Conservation (phyloP, 495 filamentous ascomycete genomes). For the Neurospora intermedia region DNA sequence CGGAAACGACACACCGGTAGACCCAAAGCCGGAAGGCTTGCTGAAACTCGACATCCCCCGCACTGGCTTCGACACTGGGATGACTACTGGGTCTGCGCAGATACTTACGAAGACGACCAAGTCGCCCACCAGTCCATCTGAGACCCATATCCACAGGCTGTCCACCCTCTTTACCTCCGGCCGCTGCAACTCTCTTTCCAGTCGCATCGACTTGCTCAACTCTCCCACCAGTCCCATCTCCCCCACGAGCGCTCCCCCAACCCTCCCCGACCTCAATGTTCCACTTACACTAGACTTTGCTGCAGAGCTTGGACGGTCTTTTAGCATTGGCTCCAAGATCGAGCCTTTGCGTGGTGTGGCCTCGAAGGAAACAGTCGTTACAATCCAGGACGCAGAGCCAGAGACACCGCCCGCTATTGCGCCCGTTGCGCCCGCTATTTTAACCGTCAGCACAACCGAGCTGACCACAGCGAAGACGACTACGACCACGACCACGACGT, state of each 20-base stretch:
- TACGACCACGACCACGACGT: constrained; percentile 19
- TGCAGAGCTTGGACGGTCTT: not conserved
- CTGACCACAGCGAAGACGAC: not conserved
- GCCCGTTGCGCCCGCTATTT: not conserved
- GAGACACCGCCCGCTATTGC: constrained; percentile 4
- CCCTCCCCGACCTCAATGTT: constrained; percentile 1
- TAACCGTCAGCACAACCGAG: constrained; percentile 4
- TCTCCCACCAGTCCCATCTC: constrained; percentile 8
- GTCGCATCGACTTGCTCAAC: constrained; percentile 2
- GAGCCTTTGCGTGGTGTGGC: not conserved
- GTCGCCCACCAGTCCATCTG: not conserved
- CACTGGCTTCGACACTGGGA: constrained; percentile 5
- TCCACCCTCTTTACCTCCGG: constrained; percentile 26
- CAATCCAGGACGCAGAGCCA: constrained; percentile 17
- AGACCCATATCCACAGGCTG: constrained; percentile 12
- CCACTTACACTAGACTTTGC: not conserved
- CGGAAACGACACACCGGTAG: constrained; percentile 8
- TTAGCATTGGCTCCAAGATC: constrained; percentile 8
- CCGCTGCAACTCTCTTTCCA: constrained; percentile 6
- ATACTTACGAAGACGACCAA: constrained; percentile 27
- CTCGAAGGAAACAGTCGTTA: constrained; percentile 5
- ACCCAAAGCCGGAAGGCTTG: constrained; percentile 5
- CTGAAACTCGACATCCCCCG: not conserved
- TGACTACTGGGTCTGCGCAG: constrained; percentile 27
- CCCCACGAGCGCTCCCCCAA: constrained; percentile 5